phyloP scores from a whole-genome alignment of 208 protist genomes.

The Vickermania spadyakhi region DNA sequence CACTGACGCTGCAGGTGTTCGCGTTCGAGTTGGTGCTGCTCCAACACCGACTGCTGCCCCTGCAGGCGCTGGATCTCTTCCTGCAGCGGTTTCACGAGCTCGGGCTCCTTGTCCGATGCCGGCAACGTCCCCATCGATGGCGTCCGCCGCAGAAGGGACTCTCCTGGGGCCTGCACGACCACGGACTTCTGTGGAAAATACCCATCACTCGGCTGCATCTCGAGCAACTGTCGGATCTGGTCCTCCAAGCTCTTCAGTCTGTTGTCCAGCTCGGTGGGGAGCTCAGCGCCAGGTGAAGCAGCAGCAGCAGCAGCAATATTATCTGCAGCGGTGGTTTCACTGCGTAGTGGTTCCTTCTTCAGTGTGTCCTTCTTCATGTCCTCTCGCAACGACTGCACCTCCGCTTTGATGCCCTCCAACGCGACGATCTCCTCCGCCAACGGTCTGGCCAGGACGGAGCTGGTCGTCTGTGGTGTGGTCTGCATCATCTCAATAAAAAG shows the following conservation, averaged over 20 bases:
- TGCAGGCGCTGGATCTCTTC: not conserved
- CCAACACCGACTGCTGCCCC: not conserved
- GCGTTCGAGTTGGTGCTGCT: not conserved
- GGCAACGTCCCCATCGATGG: not conserved
- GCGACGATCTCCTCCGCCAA: not conserved
- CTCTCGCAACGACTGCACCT: not conserved
- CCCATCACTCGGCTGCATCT: not conserved
- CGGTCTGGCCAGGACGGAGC: not conserved
- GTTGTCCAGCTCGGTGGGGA: not conserved
- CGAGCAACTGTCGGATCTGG: not conserved
- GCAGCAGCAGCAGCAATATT: not conserved
- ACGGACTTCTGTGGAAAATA: not conserved
- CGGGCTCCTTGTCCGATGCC: not conserved
- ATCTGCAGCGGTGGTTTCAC: too few relatives aligned
- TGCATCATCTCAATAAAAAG: not conserved
- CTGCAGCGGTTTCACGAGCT: not conserved
- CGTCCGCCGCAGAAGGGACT: not conserved
- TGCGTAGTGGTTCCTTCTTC: too few relatives aligned
- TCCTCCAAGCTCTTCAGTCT: not conserved
- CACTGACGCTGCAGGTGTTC: not conserved
- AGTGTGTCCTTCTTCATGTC: not conserved
- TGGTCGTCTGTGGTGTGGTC: not conserved
- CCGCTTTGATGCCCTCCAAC: not conserved
- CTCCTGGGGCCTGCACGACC: not conserved
- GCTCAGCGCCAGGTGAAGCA: not conserved